A percentile compares a stretch with the other conserved stretches of the same genome.
These are phyloP conservation scores for Magnolia changhungtana DNA, from an alignment of 164 flowering plant genomes.

Conservation along the genomic window DNA sequence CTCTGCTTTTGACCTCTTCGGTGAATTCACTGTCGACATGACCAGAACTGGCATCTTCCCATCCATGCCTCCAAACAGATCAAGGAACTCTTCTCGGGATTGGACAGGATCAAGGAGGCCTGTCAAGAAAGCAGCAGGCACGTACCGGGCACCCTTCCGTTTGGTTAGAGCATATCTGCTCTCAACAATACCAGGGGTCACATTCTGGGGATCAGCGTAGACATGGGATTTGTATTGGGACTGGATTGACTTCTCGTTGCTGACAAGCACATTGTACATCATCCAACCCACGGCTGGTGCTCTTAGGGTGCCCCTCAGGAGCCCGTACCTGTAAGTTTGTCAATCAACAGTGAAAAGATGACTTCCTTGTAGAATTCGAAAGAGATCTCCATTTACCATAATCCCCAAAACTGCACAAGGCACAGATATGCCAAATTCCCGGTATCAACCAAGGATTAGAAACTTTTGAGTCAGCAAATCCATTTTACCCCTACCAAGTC, in stretches of 20 bases:
- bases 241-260: constrained; percentile 85
- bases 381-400: background rate
- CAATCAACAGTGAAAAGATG: background rate
- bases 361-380: background rate
- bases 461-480: background rate
- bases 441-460: background rate
- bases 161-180: constrained; percentile 77
- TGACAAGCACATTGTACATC: constrained; percentile 94
- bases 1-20: constrained; percentile 93
- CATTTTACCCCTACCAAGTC: background rate
- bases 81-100: constrained; percentile 71
- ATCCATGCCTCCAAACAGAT: constrained; percentile 60
- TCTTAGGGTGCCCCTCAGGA: constrained; percentile 77
- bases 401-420: background rate
- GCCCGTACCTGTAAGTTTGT: constrained; percentile 57
- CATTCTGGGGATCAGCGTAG: constrained; percentile 78
- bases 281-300: constrained; percentile 98
- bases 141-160: constrained; percentile 80
- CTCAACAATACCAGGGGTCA: constrained; percentile 63
- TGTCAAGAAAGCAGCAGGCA: constrained; percentile 94
- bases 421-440: background rate
- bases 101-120: constrained; percentile 87
- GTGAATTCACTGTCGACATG: constrained; percentile 58
- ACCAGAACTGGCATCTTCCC: constrained; percentile 64
- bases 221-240: constrained; percentile 97